Evolutionary conservation across 768 basidiomycete species (phyloP), one percentile per base, ranked within the genome.

Genomic region (Auriculariales sp.): DNA sequence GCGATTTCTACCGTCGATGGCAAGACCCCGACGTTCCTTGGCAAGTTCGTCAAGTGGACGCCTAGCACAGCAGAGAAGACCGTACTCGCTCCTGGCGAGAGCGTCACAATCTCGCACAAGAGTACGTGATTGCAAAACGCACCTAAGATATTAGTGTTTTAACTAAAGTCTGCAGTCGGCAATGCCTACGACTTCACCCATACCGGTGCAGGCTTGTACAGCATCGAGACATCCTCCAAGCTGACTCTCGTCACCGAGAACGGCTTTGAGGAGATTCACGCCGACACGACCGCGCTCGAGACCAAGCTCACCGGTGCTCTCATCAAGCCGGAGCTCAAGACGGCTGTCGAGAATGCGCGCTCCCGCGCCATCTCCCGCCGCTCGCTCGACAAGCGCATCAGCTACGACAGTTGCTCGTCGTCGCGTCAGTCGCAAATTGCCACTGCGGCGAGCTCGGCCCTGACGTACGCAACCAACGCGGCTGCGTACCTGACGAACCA

Each of bases 141-240:
- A 31, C 31, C 32, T 32, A 17, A 17, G 32, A 4, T 9, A 7
- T 22, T 48, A 30, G n/a, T 22, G 14, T 51, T 15, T 24, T 10
- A 42, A 52, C 15, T 15, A 19, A 19, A 7, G 39, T 15, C 24
- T 52, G 25, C 49, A 74, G 73, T 75, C 28, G 64, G 65, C 34
- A 52, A 64, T 33, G 68, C 71, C 1, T 76, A 74, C 61, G 70
- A 73, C 60, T 74, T 75, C 58, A 69, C 66, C 15, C 44, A 50
- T 17, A 55, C 66, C 3, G 68, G 69, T 46, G 64, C 58, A 46
- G 70, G 68, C n/a, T 52, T 59, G 15, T 76, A 73, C 60, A 59
- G 61, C 33, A 60, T 73, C 50, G 65, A 65, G 46, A 64, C 70
- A 14, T 61, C 61, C 34, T 68, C 69, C 53, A 60, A 62, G 29